Evolutionary conservation across 2,329 filamentous ascomycete species (phyloP).

Genomic region (Colletotrichum truncatum): DNA sequence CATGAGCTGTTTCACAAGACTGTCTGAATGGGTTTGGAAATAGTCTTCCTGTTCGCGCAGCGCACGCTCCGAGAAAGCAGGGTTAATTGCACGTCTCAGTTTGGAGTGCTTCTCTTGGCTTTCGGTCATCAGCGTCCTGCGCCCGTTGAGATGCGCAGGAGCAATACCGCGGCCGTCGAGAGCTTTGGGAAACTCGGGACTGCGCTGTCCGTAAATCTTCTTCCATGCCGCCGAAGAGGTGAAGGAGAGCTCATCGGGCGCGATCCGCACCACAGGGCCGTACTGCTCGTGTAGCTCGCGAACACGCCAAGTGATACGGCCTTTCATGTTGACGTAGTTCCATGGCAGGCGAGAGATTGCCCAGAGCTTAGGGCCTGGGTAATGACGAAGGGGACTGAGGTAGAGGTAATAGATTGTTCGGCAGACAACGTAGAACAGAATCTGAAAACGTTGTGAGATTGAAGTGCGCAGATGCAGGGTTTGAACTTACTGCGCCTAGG

Average conservation of each 20-base stretch:
- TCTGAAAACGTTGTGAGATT: neutral
- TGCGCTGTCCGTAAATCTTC: constrained; percentile 46
- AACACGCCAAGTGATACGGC: constrained; percentile 7
- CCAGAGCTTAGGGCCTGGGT: constrained; percentile 43
- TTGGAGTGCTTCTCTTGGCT: constrained; percentile 31
- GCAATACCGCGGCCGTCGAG: constrained; percentile 5
- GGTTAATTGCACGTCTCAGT: constrained; percentile 34
- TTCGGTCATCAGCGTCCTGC: constrained; percentile 4
- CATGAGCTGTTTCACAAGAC: constrained; percentile 32
- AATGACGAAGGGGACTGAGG: constrained; percentile 36
- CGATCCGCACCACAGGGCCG: constrained; percentile 47
- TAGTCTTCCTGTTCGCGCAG: constrained; percentile 41
- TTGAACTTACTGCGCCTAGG: neutral
- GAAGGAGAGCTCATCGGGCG: constrained; percentile 49
- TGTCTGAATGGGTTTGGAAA: constrained; percentile 37
- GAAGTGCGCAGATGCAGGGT: neutral
- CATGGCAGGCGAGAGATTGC: constrained; percentile 11
- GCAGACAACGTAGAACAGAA: neutral
- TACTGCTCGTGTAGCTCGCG: constrained; percentile 34
- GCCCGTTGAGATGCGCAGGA: neutral
- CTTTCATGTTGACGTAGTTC: constrained; percentile 12
- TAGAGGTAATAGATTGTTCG: constrained; percentile 23
- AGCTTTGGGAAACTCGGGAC: constrained; percentile 7
- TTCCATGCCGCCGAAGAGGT: constrained; percentile 45
- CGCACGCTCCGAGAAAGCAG: constrained; percentile 39